Evolutionary conservation across 2,329 filamentous ascomycete species (phyloP).

Genomic region (Dichotomopilus funicola): DNA sequence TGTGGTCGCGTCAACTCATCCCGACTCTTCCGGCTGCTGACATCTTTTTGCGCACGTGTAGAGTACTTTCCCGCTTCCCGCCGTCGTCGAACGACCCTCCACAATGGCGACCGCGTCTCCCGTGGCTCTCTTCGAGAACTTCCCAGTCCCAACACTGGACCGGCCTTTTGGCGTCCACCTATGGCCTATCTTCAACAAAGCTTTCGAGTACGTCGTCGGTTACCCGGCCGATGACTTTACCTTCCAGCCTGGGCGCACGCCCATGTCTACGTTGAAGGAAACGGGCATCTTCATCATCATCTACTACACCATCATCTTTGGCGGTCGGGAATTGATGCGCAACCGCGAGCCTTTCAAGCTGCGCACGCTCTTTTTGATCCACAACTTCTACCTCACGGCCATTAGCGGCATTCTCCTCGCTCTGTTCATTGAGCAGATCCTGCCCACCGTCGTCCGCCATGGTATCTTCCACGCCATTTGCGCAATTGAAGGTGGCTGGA

Average conservation of each 20-base stretch:
- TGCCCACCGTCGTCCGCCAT: constrained; percentile 71
- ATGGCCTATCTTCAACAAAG: constrained; percentile 93
- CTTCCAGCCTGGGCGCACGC: constrained; percentile 74
- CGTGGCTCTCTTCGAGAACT: constrained; percentile 45
- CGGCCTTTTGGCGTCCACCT: constrained; percentile 84
- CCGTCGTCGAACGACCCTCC: constrained; percentile 1
- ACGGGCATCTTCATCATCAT: constrained; percentile 72
- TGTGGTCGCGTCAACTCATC: not conserved
- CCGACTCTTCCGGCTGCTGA: not conserved
- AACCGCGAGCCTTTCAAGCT: constrained; percentile 79
- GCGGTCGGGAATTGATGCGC: constrained; percentile 88
- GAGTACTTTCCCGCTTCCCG: constrained; percentile 8
- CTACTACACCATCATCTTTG: constrained; percentile 93
- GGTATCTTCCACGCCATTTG: constrained; percentile 91
- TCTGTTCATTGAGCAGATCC: constrained; percentile 85
- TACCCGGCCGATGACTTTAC: constrained; percentile 81
- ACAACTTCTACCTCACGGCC: constrained; percentile 89
- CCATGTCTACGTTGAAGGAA: constrained; percentile 83
- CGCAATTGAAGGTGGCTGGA: constrained; percentile 77
- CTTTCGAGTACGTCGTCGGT: constrained; percentile 67
- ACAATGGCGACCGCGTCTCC: constrained; percentile 28
- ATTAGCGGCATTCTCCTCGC: constrained; percentile 75
- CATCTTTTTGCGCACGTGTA: constrained; percentile 4
- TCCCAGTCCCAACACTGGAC: constrained; percentile 67
- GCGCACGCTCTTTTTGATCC: constrained; percentile 83